Evolutionary conservation across 768 basidiomycete species (phyloP).

Genomic region (Russula sp.): DNA sequence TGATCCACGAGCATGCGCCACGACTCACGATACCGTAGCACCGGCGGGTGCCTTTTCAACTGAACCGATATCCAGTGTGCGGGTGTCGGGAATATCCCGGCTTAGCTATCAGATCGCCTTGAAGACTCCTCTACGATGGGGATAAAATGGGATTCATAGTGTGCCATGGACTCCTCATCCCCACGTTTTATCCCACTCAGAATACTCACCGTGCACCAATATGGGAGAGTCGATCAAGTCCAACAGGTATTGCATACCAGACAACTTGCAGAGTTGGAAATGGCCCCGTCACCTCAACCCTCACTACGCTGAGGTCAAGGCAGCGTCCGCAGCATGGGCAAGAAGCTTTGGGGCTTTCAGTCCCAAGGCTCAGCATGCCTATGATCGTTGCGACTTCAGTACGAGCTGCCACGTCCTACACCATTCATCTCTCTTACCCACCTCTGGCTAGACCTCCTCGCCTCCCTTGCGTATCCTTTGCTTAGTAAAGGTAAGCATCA

Average conservation of each 20-base stretch:
- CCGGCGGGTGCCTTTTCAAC: neutral
- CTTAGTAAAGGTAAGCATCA: conserved; percentile 15
- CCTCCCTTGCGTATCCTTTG: conserved; percentile 25
- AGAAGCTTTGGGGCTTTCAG: conserved; percentile 24
- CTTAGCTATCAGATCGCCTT: neutral
- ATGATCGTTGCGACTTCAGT: conserved; percentile 25
- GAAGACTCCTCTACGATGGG: neutral
- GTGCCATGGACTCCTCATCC: neutral
- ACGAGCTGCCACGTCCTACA: neutral
- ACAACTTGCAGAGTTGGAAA: conserved; percentile 22
- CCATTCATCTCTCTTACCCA: neutral
- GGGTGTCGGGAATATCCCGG: neutral
- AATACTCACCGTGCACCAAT: neutral
- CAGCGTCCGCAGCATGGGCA: conserved; percentile 22
- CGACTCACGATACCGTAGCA: too few relatives aligned
- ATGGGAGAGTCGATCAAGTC: conserved; percentile 1
- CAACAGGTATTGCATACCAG: conserved; percentile 15
- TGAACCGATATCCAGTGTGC: neutral
- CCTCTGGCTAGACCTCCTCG: conserved; percentile 19
- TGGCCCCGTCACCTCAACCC: conserved; percentile 25
- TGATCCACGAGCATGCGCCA: neutral
- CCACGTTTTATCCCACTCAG: neutral
- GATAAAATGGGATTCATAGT: neutral
- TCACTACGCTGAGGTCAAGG: conserved; percentile 22
- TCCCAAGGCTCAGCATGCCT: conserved; percentile 22